Conservation (phyloP, 352 stramenopile species). For the Phytophthora europaea region DNA sequence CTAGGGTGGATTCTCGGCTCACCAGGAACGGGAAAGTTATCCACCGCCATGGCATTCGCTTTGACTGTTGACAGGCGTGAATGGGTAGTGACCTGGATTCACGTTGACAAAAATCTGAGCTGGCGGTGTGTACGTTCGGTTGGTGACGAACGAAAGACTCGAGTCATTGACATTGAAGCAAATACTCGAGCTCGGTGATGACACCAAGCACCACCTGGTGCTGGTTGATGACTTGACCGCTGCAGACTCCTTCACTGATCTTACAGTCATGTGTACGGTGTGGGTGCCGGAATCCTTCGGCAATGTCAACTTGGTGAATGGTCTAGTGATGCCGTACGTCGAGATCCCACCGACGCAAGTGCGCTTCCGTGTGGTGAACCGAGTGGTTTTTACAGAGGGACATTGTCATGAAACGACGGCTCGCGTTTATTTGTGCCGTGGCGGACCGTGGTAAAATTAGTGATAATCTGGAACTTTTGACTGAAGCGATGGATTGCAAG, state of each 20-base stretch:
- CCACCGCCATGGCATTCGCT: slow-evolving; percentile 21
- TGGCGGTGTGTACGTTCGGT: background rate
- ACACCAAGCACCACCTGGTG: background rate
- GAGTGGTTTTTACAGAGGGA: slow-evolving; percentile 1
- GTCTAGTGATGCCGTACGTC: slow-evolving; percentile 64
- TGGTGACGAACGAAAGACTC: background rate
- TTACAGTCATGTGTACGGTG: slow-evolving; percentile 16
- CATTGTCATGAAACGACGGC: background rate
- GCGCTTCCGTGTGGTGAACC: slow-evolving; percentile 67
- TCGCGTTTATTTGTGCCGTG: slow-evolving; percentile 18
- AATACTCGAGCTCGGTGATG: slow-evolving; percentile 5
- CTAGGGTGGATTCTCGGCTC: slow-evolving; percentile 12
- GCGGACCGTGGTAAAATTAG: slow-evolving; percentile 15
- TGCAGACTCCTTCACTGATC: background rate
- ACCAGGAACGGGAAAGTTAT: slow-evolving; percentile 28
- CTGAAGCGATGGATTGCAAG: slow-evolving; percentile 5
- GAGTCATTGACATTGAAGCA: background rate
- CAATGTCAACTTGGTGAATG: slow-evolving; percentile 57
- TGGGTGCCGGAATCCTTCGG: slow-evolving; percentile 66
- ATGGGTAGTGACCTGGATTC: slow-evolving; percentile 31
- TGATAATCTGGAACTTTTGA: slow-evolving; percentile 17
- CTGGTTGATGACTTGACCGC: slow-evolving; percentile 1
- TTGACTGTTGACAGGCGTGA: slow-evolving; percentile 17
- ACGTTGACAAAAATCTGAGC: background rate
- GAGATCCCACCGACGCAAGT: slow-evolving; percentile 65